Evolutionary conservation across 2,329 filamentous ascomycete species (phyloP), one percentile per base, ranked within the genome.

Genomic region (Dactylonectria estremocensis): DNA sequence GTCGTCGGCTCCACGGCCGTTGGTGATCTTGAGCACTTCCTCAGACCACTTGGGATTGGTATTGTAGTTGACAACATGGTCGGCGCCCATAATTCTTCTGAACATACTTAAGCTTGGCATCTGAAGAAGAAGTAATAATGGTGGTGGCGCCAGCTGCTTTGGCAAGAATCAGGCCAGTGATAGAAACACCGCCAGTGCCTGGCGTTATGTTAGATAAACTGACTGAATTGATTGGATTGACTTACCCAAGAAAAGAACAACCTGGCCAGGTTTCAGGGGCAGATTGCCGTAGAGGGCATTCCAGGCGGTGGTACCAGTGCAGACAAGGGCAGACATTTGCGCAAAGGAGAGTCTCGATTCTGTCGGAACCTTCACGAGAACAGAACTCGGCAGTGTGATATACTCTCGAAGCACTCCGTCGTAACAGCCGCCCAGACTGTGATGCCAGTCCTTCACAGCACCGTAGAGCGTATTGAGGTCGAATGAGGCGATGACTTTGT

Each of bases 121-220:
- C 84, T 4, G 82, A 85, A 1, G 86, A 87, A 2, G 85, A 87
- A 0, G 85, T 87, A 49, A 86, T 82, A 35, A 86, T 86, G 2
- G 83, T 84, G 70, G 74, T 80, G 0, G 81, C 82, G 11, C 80
- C 84, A 2, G 78, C 77, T 3, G 85, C 86, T 69, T 84, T 85
- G 14, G 83, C 86, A 59, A 86, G 78, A 58, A 83, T 80, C 64
- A 85, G 75, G 9, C 81, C 84, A 0, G 81, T 80, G 53, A 85
- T 73, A 0, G 83, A 80, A 9, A 86, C 83, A 1, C 84, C 85
- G 3, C 84, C 84, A 3, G 85, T 87, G 1, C 85, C 85, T 81
- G 16, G 11, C 24, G 18, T 18, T 31, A 20, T 31, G 20, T 18
- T 14, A n/a, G 22, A 3, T 35, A 31, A 5, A 2, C 16, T 8